These are phyloP conservation scores for Moelleriella libera DNA, from an alignment of 2,329 filamentous ascomycete genomes.

Conservation along the genomic window DNA sequence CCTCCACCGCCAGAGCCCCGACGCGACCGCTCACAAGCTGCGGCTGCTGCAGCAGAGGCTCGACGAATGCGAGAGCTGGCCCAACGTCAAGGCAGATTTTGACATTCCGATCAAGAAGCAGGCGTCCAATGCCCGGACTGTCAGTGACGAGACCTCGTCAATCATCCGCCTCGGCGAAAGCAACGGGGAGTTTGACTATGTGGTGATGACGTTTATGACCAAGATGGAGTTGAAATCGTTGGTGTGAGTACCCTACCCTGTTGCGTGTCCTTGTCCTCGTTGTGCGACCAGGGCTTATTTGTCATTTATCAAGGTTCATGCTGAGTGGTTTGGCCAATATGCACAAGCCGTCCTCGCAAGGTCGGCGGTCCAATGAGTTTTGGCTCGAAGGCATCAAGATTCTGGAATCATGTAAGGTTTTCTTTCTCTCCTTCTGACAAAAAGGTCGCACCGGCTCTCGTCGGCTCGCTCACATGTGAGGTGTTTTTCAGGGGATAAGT, in stretches of 20 bases:
- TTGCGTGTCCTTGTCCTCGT: background rate
- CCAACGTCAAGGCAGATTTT: slow-evolving; percentile 31
- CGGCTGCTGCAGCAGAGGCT: slow-evolving; percentile 45
- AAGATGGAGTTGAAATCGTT: slow-evolving; percentile 43
- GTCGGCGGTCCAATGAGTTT: slow-evolving; percentile 20
- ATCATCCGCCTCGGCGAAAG: slow-evolving; percentile 30
- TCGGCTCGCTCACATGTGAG: background rate
- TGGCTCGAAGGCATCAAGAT: slow-evolving; percentile 29
- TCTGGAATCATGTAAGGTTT: slow-evolving; percentile 30
- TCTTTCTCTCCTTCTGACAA: background rate
- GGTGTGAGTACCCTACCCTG: slow-evolving; percentile 28
- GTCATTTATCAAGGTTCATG: slow-evolving; percentile 27
- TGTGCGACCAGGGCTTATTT: background rate
- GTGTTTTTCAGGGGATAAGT: slow-evolving; percentile 17
- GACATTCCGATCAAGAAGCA: slow-evolving; percentile 42
- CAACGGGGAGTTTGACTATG: slow-evolving; percentile 33
- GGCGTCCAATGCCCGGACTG: slow-evolving; percentile 28
- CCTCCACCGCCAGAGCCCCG: slow-evolving; percentile 46
- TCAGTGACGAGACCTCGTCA: slow-evolving; percentile 42
- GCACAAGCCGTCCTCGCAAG: slow-evolving; percentile 20
- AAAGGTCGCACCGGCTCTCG: background rate
- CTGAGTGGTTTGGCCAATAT: slow-evolving; percentile 36
- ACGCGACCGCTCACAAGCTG: slow-evolving; percentile 45
- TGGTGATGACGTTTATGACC: slow-evolving; percentile 46
- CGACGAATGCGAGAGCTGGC: slow-evolving; percentile 40